phyloP scores from a whole-genome alignment of 805 yeast genomes.

The Myxozyma vanderwaltii region DNA sequence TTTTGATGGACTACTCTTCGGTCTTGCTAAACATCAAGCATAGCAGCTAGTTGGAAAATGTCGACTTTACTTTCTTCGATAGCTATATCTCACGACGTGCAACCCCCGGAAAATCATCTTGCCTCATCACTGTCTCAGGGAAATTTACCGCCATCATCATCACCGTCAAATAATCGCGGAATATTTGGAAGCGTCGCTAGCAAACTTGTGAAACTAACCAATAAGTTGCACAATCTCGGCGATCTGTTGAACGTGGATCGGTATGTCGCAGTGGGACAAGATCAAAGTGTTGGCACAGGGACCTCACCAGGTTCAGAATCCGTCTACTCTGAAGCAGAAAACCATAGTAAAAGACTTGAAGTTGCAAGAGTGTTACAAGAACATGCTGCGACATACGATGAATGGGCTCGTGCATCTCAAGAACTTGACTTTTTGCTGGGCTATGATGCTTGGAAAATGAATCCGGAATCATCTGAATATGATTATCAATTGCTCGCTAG shows the following conservation, averaged over 20 bases:
- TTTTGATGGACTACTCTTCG: no score
- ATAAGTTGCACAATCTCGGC: background rate
- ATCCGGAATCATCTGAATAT: conserved; percentile 61
- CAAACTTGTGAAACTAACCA: background rate
- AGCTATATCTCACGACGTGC: conserved; percentile 2
- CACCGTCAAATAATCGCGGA: background rate
- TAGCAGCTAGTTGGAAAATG: no score
- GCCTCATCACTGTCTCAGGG: no score
- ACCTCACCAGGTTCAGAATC: background rate
- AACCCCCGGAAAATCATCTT: background rate
- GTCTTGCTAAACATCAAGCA: no score
- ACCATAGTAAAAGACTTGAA: conserved; percentile 8
- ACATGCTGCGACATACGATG: conserved; percentile 41
- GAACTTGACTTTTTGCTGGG: conserved; percentile 64
- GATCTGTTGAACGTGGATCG: background rate
- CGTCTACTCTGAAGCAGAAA: background rate
- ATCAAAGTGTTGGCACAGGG: background rate
- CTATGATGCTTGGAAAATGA: conserved; percentile 71
- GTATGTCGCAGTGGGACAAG: background rate
- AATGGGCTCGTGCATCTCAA: conserved; percentile 69
- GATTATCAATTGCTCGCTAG: conserved; percentile 65
- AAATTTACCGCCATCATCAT: no score
- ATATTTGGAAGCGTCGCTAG: background rate
- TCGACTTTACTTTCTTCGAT: conserved; percentile 5
- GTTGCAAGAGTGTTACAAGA: conserved; percentile 20